Evolutionary conservation across 2,329 filamentous ascomycete genomes (phyloP), one percentile per base, ranked within the genome.

Genomic region (Aureobasidium sp.): DNA sequence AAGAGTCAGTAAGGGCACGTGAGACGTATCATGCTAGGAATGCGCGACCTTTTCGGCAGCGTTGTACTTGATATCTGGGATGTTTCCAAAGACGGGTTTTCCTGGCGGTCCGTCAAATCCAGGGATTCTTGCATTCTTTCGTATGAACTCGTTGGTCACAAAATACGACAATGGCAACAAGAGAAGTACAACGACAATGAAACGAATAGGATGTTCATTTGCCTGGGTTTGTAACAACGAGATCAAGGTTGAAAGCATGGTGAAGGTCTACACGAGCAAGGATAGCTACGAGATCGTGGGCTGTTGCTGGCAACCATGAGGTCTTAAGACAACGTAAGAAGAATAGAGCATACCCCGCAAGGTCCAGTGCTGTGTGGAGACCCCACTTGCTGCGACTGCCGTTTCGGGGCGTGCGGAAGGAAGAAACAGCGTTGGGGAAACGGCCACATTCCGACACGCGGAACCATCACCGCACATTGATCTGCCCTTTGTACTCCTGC

Each of bases 31-130:
- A 10, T 34, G 6, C 32, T 24, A 24, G 48, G 5, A 17, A 24
- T 24, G 2, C 20, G 24, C 26, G n/a, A 53, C 51, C 51, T 59
- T 59, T 10, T 59, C 55, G 8, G 55, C 55, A 7, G 55, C 55
- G 15, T 59, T 59, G 24, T 71, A 72, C 32, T 73, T 75, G 63
- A 78, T 77, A 43, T 75, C 70, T 6, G 74, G 72, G 32, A 78
- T 75, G 63, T 78, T 77, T 15, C 76, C 76, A 9, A 78, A 72
- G 15, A 77, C 61, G 0, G 74, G 74, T 66, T 73, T 72, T 48
- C 75, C 76, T 32, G 67, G 66, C 0, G 75, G 76, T 4, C 76
- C 76, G 0, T 66, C 44, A 66, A 78, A 77, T 6, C 70, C 71
- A 8, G 75, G 73, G 2, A 77, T 62, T 3, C 76, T 70, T 1